A percentile compares a stretch with the other conserved stretches of the same genome.
Evolutionary conservation across 2,329 filamentous ascomycete species (phyloP).

Genomic region (Penicillium sp.): DNA sequence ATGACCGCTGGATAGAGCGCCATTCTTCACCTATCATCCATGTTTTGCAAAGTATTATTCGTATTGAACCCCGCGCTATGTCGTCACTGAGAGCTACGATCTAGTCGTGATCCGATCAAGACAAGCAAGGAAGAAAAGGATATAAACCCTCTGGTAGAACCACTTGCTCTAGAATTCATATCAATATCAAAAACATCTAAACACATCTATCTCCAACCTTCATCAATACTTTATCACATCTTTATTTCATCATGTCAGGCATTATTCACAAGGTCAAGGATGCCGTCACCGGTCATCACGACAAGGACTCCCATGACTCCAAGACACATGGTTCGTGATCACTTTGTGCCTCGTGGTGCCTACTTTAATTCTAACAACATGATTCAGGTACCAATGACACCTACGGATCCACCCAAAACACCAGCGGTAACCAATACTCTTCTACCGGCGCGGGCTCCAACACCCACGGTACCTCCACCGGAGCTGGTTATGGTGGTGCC

Average conservation of each 20-base stretch:
- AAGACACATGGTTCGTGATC: slow-evolving; percentile 24
- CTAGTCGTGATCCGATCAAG: not conserved
- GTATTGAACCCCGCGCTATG: slow-evolving; percentile 15
- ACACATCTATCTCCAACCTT: not conserved
- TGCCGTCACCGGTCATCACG: slow-evolving; percentile 35
- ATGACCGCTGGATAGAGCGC: slow-evolving; percentile 10
- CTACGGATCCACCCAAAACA: slow-evolving; percentile 5
- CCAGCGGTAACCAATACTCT: slow-evolving; percentile 5
- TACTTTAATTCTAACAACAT: not conserved
- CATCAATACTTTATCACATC: not conserved
- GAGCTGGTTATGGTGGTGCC: not conserved
- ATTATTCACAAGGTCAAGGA: slow-evolving; percentile 53
- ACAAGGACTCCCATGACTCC: slow-evolving; percentile 36
- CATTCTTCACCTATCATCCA: not conserved
- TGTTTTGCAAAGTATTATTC: not conserved
- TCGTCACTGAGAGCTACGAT: slow-evolving; percentile 17
- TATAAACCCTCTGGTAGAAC: slow-evolving; percentile 6
- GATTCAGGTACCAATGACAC: slow-evolving; percentile 7
- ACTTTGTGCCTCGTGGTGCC: not conserved
- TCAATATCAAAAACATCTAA: not conserved
- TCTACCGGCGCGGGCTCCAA: slow-evolving; percentile 3
- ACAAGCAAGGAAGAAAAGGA: slow-evolving; percentile 1
- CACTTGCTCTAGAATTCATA: not conserved
- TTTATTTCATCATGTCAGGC: slow-evolving; percentile 44
- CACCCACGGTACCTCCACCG: slow-evolving; percentile 6